These are phyloP conservation scores for Hsuehochloa calcarea DNA, from an alignment of 176 grass and related monocot species.

Conservation along the genomic window DNA sequence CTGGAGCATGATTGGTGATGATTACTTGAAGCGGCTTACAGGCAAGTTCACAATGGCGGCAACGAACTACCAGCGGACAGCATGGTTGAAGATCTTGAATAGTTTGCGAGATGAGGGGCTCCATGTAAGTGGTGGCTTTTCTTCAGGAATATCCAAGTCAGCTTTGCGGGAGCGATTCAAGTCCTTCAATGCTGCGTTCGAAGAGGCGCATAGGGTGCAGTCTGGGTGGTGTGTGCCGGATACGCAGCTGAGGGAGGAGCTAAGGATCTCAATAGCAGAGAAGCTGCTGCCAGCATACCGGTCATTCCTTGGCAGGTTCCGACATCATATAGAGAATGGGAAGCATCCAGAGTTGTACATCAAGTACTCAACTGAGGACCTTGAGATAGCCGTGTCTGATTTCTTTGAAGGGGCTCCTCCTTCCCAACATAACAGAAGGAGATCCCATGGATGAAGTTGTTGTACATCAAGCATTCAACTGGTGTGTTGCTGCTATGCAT, in stretches of 20 bases:
- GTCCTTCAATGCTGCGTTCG: constrained; percentile 79
- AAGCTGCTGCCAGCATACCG: constrained; percentile 84
- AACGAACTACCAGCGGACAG: constrained; percentile 59
- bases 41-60: constrained; percentile 65
- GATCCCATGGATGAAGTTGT: constrained; percentile 48
- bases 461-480: constrained; percentile 25
- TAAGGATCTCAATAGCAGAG: constrained; percentile 88
- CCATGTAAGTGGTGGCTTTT: constrained; percentile 81
- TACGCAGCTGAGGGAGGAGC: constrained; percentile 73
- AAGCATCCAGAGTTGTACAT: constrained; percentile 89
- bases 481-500: constrained; percentile 33
- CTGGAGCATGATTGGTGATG: constrained; percentile 70
- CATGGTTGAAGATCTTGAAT: constrained; percentile 70
- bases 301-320: constrained; percentile 84
- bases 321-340: constrained; percentile 86
- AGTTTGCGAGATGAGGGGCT: constrained; percentile 88
- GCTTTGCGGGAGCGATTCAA: constrained; percentile 79
- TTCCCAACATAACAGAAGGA: constrained; percentile 53
- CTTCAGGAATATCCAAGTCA: constrained; percentile 74
- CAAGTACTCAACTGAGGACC: constrained; percentile 88
- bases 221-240: constrained; percentile 77
- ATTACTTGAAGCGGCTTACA: constrained; percentile 72
- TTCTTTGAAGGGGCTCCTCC: constrained; percentile 72
- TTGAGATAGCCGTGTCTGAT: constrained; percentile 59
- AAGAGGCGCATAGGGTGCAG: constrained; percentile 76